Evolutionary conservation across 257 asterid genomes (phyloP).

Genomic region (Echium plantagineum): DNA sequence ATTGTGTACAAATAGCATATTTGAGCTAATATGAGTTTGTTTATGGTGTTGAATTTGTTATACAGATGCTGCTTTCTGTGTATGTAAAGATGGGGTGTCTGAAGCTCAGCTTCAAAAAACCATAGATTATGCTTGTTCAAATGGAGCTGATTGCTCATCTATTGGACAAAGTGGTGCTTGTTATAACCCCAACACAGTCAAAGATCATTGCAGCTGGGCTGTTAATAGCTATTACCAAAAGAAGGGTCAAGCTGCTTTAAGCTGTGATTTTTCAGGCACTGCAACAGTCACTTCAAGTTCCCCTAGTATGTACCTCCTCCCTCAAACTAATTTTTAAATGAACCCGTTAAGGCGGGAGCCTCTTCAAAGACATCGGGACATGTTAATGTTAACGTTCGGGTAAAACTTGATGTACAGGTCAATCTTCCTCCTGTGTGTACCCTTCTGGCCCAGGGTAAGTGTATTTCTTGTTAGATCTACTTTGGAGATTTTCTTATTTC

Average conservation of each 20-base stretch:
- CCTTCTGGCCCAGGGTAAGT: constrained; percentile 53
- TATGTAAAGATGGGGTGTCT: constrained; percentile 43
- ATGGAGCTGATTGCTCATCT: constrained; percentile 66
- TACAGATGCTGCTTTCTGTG: constrained; percentile 53
- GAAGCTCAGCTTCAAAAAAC: constrained; percentile 36
- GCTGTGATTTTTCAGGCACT: constrained; percentile 61
- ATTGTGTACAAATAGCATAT: background rate
- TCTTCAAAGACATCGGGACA: too few species aligned
- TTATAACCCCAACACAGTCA: constrained; percentile 58
- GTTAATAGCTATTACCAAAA: constrained; percentile 81
- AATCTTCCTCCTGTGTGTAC: constrained; percentile 41
- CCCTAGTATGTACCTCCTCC: constrained; percentile 63
- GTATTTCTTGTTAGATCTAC: background rate
- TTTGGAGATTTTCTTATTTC: too few species aligned
- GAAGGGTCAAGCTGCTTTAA: constrained; percentile 29
- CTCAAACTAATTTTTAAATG: too few species aligned
- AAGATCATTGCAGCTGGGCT: constrained; percentile 82
- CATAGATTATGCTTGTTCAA: constrained; percentile 88
- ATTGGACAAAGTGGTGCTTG: constrained; percentile 56
- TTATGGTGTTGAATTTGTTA: background rate
- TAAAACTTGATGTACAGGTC: constrained; percentile 21
- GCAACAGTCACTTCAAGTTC: constrained; percentile 25
- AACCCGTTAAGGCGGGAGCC: too few species aligned
- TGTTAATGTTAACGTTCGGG: background rate
- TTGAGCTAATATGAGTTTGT: background rate